phyloP scores from a whole-genome alignment of 176 grass and related monocot species.

The Paspalum vaginatum region DNA sequence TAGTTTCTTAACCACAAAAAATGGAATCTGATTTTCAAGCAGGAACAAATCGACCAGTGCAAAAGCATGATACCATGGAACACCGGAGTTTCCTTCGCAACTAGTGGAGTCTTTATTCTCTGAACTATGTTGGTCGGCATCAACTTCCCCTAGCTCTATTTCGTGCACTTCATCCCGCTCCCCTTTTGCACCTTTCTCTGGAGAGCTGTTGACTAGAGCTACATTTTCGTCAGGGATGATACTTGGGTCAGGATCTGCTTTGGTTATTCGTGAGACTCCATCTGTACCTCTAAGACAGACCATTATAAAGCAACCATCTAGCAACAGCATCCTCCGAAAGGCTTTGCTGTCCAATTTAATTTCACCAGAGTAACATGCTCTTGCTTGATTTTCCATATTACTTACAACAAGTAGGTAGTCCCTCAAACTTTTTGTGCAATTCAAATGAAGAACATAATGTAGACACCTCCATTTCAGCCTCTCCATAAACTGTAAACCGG shows the following conservation, averaged over 20 bases:
- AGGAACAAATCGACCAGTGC: neutral
- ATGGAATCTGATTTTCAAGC: slow-evolving; percentile 33
- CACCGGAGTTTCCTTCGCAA: neutral
- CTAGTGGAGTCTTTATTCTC: neutral
- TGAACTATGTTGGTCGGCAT: neutral
- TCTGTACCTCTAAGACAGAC: slow-evolving; percentile 6
- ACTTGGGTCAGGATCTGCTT: neutral
- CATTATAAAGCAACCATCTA: slow-evolving; percentile 46
- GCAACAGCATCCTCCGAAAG: slow-evolving; percentile 40
- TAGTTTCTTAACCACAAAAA: neutral
- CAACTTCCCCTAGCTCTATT: neutral
- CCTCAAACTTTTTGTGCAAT: neutral
- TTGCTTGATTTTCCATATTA: slow-evolving; percentile 11
- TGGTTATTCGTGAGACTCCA: neutral
- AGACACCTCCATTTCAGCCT: slow-evolving; percentile 33
- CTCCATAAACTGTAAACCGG: slow-evolving; percentile 8
- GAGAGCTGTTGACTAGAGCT: neutral
- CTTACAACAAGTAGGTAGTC: neutral
- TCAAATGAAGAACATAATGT: slow-evolving; percentile 13
- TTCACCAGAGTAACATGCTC: slow-evolving; percentile 25
- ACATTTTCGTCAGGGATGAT: neutral
- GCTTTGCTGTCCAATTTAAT: slow-evolving; percentile 5
- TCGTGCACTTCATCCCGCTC: neutral
- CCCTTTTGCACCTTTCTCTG: neutral
- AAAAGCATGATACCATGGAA: neutral